Evolutionary conservation across 1,139 yeast genomes (phyloP), one percentile per base, ranked within the genome.

Genomic region (Suhomyces atakaporum): DNA sequence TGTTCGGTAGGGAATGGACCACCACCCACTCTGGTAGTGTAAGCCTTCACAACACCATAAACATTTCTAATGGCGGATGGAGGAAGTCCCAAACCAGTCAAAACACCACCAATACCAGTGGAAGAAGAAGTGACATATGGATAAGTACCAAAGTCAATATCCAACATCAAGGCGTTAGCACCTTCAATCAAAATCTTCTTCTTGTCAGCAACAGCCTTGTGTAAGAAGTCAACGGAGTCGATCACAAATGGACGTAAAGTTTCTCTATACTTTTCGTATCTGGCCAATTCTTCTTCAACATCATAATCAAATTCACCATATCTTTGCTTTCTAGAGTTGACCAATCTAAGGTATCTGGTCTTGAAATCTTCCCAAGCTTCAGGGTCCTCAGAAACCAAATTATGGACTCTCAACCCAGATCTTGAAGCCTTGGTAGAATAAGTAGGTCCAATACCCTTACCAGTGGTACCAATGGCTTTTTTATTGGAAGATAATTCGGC

Each of bases 1-100:
- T 90, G 97, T 68, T 92, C 99, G 40, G 97, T 84, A 45, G 99
- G 97, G 85, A 92, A 92, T 24, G 99, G 98, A 46, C 99, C 99
- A 58, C 89, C 97, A 55, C 99, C 99, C 40, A 92, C 99, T 67
- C 99, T 82, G 27, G 98, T 92, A 33, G 98, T 94, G 66, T 92
- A 92, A 30, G 98, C 98, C 73, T 92, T 92, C 38, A 90, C 97
- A 28, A 92, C 98, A 63, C 99, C 99, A 60, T 84, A 88, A 32
- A 89, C 73, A 60, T 88, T 83, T 38, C 73, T 77, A 53, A 92
- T 84, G 47, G 81, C 69, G 49, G 70, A 78, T 51, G 98, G 98
- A 23, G 98, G 97, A 43, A 92, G 66, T 53, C 97, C 99, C 49
- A 94, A 77, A 46, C 99, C 99, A 29, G 98, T 92, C 56, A 90